Evolutionary conservation across 83 land plant species (phyloP), one percentile per base, ranked within the genome.

Genomic region (Larix sibirica): DNA sequence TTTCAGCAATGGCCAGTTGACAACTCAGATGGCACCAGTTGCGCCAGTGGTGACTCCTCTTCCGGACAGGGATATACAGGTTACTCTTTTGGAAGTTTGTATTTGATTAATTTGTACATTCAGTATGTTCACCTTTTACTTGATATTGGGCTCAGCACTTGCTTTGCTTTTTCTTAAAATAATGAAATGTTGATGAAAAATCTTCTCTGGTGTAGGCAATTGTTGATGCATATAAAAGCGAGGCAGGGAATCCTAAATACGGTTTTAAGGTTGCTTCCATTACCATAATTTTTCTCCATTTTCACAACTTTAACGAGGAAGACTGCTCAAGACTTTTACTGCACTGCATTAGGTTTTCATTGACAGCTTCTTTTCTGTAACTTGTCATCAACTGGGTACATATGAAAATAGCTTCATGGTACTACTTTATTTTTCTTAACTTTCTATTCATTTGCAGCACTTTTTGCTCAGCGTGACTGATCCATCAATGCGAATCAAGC

Each of bases 1-100:
- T 38, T 91, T 88, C 84, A 75, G 20, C 31, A 38, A 70, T 20
- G 80, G 86, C 21, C 97, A 91, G 86, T 64, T 98, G 81, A 92
- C 95, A 20, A 98, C 99, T 36, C 99, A 96, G 83, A 96, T 98
- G 99, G 97, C 99, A 4, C 99, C 99, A 10, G 97, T 96, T 62
- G 99, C 99, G 6, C 97, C 98, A 21, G 84, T 96, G 83, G 90
- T 91, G 0, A 87, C 91, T 63, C 93, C 97, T 66, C 95, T 98
- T 44, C 95, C 97, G 50, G 99, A 98, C 83, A 90, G 99, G 42
- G 99, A 98, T 79, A 84, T 98, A 60, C 96, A 92, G 87, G 99
- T 96, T 18, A 68, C 60, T n/a, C 23, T 67, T 26, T 14, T 38
- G 10, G 38, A 8, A 62, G 21, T 50, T 67, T 31, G 54, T 70